These are phyloP conservation scores for Cytospora mali DNA, from an alignment of 2,329 filamentous ascomycete genomes.

Conservation along the genomic window DNA sequence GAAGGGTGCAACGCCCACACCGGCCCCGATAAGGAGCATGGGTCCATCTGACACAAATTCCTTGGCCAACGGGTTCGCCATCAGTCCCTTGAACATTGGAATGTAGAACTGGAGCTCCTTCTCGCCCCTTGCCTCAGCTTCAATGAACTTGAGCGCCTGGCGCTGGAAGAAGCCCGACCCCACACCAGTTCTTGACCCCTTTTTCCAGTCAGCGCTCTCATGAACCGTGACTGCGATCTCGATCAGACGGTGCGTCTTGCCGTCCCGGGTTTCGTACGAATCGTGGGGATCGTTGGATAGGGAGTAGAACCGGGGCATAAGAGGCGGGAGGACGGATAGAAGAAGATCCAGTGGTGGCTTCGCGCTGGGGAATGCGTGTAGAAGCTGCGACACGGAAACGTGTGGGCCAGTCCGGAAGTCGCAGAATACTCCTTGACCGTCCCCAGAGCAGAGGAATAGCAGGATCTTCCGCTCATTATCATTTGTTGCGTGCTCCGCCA, in stretches of 20 bases:
- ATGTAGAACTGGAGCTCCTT: conserved; percentile 67
- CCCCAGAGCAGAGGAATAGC: conserved; percentile 79
- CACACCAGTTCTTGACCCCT: conserved; percentile 75
- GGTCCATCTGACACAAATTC: conserved; percentile 93
- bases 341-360: conserved; percentile 84
- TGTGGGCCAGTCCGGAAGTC: conserved; percentile 90
- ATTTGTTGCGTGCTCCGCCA: conserved; percentile 82
- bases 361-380: conserved; percentile 88
- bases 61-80: conserved; percentile 92
- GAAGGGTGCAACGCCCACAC: conserved; percentile 96
- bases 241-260: conserved; percentile 75
- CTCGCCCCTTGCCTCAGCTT: conserved; percentile 64
- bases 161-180: conserved; percentile 94
- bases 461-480: conserved; percentile 88
- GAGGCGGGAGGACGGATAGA: conserved; percentile 76
- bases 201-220: conserved; percentile 78
- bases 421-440: conserved; percentile 91
- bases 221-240: conserved; percentile 98
- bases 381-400: conserved; percentile 80
- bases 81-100: conserved; percentile 97
- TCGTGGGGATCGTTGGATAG: conserved; percentile 94
- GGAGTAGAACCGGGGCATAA: conserved; percentile 99
- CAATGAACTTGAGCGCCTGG: conserved; percentile 72
- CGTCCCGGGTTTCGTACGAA: conserved; percentile 66
- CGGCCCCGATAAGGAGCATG: conserved; percentile 96